Evolutionary conservation across 768 basidiomycete species (phyloP).

Genomic region (Mycena floridula): DNA sequence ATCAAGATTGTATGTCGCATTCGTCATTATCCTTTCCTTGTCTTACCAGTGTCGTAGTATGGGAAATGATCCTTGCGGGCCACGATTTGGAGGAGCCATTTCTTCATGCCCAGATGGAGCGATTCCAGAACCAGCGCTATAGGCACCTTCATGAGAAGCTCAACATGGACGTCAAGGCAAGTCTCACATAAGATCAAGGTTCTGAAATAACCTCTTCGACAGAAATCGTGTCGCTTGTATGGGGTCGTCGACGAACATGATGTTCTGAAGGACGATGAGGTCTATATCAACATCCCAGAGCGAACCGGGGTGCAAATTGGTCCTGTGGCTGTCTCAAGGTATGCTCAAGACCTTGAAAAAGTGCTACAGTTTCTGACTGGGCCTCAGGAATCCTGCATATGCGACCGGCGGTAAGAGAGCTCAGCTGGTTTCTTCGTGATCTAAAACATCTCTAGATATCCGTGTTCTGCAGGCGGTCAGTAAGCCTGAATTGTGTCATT

Average conservation of each 20-base stretch:
- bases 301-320: constrained; percentile 12
- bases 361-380: background rate
- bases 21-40: background rate
- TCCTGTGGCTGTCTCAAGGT: constrained; percentile 4
- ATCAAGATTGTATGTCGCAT: constrained; percentile 13
- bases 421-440: background rate
- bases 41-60: constrained; percentile 7
- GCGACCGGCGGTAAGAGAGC: constrained; percentile 10
- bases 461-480: constrained; percentile 15
- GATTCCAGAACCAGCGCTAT: constrained; percentile 9
- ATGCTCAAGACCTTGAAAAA: background rate
- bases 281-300: constrained; percentile 14
- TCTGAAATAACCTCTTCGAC: background rate
- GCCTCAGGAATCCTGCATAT: constrained; percentile 14
- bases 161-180: constrained; percentile 12
- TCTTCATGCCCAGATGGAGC: constrained; percentile 8
- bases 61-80: constrained; percentile 14
- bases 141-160: constrained; percentile 13
- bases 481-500: constrained; percentile 7
- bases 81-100: constrained; percentile 17
- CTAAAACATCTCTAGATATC: constrained; percentile 5
- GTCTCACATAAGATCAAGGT: background rate
- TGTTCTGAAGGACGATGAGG: constrained; percentile 14
- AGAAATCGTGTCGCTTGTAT: constrained; percentile 12
- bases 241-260: constrained; percentile 16